These are phyloP conservation scores for Tetrahymena malaccensis DNA, from an alignment of 73 alveolate species.

Conservation along the genomic window DNA sequence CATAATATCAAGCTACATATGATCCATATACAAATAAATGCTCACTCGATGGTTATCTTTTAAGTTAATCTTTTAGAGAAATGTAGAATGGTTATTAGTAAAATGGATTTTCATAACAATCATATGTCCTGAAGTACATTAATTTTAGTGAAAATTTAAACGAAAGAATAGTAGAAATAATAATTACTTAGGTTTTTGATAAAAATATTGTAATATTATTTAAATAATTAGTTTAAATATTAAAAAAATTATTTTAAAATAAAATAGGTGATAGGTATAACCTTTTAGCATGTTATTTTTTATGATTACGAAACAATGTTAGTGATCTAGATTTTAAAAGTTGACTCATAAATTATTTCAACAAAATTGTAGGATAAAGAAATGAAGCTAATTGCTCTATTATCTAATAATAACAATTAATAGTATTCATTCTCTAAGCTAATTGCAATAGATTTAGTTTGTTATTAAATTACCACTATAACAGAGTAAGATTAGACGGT, in stretches of 20 bases:
- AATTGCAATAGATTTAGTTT: not conserved
- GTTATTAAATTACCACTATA: not conserved
- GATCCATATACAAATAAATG: not conserved
- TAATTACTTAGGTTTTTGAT: not conserved
- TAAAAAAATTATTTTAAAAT: too few relatives aligned
- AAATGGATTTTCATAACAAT: not conserved
- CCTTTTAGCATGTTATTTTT: not conserved
- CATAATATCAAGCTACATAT: not conserved
- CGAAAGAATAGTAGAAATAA: not conserved
- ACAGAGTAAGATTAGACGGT: not conserved
- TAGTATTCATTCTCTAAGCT: not conserved
- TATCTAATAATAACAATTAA: not conserved
- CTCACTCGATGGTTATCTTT: not conserved
- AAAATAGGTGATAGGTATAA: not conserved
- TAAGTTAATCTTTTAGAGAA: not conserved
- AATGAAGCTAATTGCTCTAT: not conserved
- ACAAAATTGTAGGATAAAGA: not conserved
- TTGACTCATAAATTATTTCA: not conserved
- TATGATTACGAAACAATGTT: not conserved
- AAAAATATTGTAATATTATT: not conserved
- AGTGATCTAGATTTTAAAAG: not conserved
- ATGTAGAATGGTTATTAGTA: not conserved
- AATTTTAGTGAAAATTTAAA: not conserved
- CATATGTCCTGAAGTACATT: not conserved
- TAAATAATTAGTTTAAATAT: too few relatives aligned